A percentile compares a stretch with the other conserved stretches of the same genome.
These are phyloP conservation scores for Hypomontagnella submonticulosa DNA, from an alignment of 495 filamentous ascomycete genomes.

Conservation along the genomic window DNA sequence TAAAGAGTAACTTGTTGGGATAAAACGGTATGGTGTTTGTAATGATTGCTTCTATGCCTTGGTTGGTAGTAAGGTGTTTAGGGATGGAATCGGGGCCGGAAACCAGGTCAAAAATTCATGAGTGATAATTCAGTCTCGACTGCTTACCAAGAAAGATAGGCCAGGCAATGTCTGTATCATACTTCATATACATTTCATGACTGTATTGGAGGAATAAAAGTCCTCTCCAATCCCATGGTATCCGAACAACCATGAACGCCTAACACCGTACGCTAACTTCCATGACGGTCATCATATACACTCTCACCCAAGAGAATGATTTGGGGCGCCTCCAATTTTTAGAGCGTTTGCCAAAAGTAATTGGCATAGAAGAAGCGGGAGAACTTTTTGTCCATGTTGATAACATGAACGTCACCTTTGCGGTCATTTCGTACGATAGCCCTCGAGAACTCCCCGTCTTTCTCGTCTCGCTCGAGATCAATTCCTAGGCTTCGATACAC, in stretches of 20 bases:
- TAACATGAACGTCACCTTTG: conserved; percentile 92
- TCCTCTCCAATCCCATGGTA: conserved; percentile 28
- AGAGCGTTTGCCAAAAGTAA: conserved; percentile 94
- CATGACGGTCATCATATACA: conserved; percentile 11
- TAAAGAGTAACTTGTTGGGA: conserved; percentile 11
- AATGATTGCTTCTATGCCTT: not conserved
- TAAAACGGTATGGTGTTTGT: conserved; percentile 17
- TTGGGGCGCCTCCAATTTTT: conserved; percentile 45
- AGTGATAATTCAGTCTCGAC: not conserved
- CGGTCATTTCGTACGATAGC: conserved; percentile 86
- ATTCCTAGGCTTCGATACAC: conserved; percentile 92
- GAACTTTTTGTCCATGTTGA: conserved; percentile 93
- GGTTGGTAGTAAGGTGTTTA: not conserved
- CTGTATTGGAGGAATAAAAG: not conserved
- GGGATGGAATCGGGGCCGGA: not conserved
- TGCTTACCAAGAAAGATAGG: not conserved
- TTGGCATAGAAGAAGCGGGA: conserved; percentile 93
- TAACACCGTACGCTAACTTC: conserved; percentile 26
- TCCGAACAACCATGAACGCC: conserved; percentile 33
- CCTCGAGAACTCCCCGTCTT: conserved; percentile 81
- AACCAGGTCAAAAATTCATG: conserved; percentile 13
- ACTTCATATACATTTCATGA: conserved; percentile 2
- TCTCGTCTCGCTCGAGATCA: conserved; percentile 82
- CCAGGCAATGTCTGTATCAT: conserved; percentile 6
- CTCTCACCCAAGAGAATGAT: not conserved